Conservation (phyloP, 2,329 filamentous ascomycete genomes). For the Penicillium nordicum region DNA sequence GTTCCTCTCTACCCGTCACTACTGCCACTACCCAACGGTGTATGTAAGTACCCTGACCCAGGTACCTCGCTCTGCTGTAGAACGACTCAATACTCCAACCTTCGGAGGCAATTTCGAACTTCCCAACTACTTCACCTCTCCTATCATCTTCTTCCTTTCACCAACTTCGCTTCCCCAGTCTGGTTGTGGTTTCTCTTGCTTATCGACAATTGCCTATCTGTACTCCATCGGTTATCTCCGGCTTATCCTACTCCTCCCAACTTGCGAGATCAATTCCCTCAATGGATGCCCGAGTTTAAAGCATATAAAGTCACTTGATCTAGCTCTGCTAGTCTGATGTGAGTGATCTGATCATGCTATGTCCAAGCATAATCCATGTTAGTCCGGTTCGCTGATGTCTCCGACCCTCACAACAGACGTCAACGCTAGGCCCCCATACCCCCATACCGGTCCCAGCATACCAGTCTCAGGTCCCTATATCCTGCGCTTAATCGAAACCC, state of each 20-base stretch:
- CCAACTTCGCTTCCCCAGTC: conserved; percentile 1
- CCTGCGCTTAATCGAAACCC: conserved; percentile 7
- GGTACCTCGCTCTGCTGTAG: conserved; percentile 16
- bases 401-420: neutral
- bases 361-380: neutral
- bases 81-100: conserved; percentile 6
- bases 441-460: conserved; percentile 4
- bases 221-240: conserved; percentile 33
- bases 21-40: conserved; percentile 12
- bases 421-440: conserved; percentile 12
- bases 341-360: neutral
- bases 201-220: conserved; percentile 20
- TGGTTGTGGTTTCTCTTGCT: conserved; percentile 2
- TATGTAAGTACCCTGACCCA: conserved; percentile 16
- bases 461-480: conserved; percentile 22
- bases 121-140: conserved; percentile 11
- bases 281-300: conserved; percentile 14
- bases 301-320: conserved; percentile 7
- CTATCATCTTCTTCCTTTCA: neutral
- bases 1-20: conserved; percentile 6
- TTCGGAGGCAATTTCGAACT: conserved; percentile 20
- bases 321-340: conserved; percentile 6
- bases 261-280: conserved; percentile 11
- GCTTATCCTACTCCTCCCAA: conserved; percentile 24
- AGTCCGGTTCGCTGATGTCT: conserved; percentile 4